Conservation (phyloP, 306 rosid genomes). For the Mimosa pudica region DNA sequence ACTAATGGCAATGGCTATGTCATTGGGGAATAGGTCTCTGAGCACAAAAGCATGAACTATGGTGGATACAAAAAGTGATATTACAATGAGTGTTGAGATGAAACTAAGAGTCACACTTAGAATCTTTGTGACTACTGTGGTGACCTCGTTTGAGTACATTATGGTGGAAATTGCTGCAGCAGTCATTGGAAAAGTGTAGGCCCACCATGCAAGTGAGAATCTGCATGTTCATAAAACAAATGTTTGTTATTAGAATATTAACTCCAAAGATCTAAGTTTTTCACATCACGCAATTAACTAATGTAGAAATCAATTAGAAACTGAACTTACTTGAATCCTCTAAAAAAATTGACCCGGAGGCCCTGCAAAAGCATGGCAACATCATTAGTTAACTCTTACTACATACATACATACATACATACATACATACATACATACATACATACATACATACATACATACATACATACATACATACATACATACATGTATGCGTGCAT, state of each 20-base stretch:
- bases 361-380: constrained; percentile 55
- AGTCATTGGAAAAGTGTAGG: constrained; percentile 97
- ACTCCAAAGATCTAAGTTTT: background rate
- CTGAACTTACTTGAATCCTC: constrained; percentile 68
- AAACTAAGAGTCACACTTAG: constrained; percentile 52
- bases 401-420: no score
- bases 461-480: no score
- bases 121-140: constrained; percentile 51
- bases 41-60: constrained; percentile 75
- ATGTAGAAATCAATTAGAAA: background rate
- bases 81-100: constrained; percentile 56
- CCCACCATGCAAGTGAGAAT: constrained; percentile 98
- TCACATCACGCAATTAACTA: background rate
- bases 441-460: no score
- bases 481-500: no score
- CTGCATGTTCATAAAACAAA: constrained; percentile 43
- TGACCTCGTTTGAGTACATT: constrained; percentile 73
- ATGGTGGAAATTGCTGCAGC: constrained; percentile 92
- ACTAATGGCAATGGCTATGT: constrained; percentile 90
- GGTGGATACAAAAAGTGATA: constrained; percentile 55
- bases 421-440: no score
- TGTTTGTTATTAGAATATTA: constrained; percentile 17
- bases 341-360: constrained; percentile 64
- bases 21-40: constrained; percentile 83
- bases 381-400: background rate